phyloP scores from a whole-genome alignment of 495 filamentous ascomycete species.

The Tirmania nivea region DNA sequence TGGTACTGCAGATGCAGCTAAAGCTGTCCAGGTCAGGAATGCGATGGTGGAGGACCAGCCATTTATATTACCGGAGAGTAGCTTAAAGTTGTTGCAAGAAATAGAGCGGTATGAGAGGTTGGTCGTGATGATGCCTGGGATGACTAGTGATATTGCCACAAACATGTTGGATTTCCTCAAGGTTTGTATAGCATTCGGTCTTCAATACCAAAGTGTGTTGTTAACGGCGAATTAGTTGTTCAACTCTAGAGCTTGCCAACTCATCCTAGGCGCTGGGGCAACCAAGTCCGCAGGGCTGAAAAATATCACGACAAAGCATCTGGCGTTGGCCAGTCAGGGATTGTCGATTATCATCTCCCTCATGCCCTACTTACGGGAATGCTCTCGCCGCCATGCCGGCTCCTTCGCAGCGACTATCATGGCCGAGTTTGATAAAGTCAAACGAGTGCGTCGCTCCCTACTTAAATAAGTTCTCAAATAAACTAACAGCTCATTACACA shows the following conservation, averaged over 20 bases:
- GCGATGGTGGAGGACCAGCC: slow-evolving; percentile 68
- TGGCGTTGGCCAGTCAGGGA: slow-evolving; percentile 79
- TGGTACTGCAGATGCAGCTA: slow-evolving; percentile 1
- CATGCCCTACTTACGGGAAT: slow-evolving; percentile 80
- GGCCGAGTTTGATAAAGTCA: slow-evolving; percentile 84
- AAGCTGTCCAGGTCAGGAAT: slow-evolving; percentile 43
- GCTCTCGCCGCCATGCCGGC: slow-evolving; percentile 52
- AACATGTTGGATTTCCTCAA: slow-evolving; percentile 34
- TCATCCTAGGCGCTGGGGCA: slow-evolving; percentile 86
- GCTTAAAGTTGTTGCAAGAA: slow-evolving; percentile 52
- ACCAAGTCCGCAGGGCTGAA: slow-evolving; percentile 78
- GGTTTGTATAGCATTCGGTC: neutral
- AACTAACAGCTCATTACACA: neutral
- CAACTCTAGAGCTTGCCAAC: slow-evolving; percentile 79
- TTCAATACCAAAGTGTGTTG: slow-evolving; percentile 18
- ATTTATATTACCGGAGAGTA: slow-evolving; percentile 70
- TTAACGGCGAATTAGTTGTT: slow-evolving; percentile 49
- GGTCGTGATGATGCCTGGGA: slow-evolving; percentile 61
- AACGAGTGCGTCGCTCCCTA: slow-evolving; percentile 24
- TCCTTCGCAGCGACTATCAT: slow-evolving; percentile 39
- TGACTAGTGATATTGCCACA: slow-evolving; percentile 61
- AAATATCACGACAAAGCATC: slow-evolving; percentile 90
- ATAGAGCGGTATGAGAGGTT: slow-evolving; percentile 67
- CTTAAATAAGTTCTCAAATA: slow-evolving; percentile 2
- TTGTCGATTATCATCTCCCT: slow-evolving; percentile 69